Evolutionary conservation across 1,139 yeast genomes (phyloP), one percentile per base, ranked within the genome.

Genomic region (Kurtzmaniella quercitrusa): DNA sequence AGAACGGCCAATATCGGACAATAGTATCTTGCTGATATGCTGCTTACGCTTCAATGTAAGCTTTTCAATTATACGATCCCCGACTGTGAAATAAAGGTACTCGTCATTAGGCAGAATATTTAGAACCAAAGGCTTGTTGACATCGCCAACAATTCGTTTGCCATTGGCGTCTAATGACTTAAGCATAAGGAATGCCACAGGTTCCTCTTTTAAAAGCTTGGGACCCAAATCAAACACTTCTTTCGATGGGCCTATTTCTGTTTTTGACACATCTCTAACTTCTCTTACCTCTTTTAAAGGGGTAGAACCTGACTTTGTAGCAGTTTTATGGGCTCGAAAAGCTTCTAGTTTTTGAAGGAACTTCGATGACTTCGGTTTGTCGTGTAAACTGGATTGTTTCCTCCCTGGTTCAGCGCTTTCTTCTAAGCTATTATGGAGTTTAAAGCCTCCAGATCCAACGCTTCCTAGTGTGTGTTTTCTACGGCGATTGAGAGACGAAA

Each of bases 1-100:
- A 23, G 49, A 41, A 7, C 51, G 34, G 9, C 42, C 44, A 11
- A 44, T 25, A 3, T 43, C 17, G 38, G 50, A 44, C 31, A 50
- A 44, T 12, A 17, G 29, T 7, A 49, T 39, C 19, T 39, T 39
- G 17, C 44, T 40, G 17, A 48, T 36, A 18, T 50, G 49, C 10
- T 31, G 41, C 15, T 27, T 31, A 37, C 44, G 29, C 11, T 44
- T 40, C 3, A 49, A 34, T 5, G 42, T 40, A 10, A 47, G 14
- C n/a, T 42, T 38, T 10, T 46, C 41, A 11, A 47, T 46, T 1
- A 44, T n/a, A 21, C n/a, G 37, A 5, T 29, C 36, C 7, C 40
- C 41, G 17, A 39, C 14, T 8, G 50, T 45, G 37, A 47, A 46
- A 33, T 19, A 47, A 8, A 47, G 27, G 37, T 18, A 47, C 3